Percentiles rank a stretch among this genome's conserved stretches.
These are phyloP conservation scores for Solanum chiquidenum DNA, from an alignment of 257 asterid genomes.

Conservation along the genomic window DNA sequence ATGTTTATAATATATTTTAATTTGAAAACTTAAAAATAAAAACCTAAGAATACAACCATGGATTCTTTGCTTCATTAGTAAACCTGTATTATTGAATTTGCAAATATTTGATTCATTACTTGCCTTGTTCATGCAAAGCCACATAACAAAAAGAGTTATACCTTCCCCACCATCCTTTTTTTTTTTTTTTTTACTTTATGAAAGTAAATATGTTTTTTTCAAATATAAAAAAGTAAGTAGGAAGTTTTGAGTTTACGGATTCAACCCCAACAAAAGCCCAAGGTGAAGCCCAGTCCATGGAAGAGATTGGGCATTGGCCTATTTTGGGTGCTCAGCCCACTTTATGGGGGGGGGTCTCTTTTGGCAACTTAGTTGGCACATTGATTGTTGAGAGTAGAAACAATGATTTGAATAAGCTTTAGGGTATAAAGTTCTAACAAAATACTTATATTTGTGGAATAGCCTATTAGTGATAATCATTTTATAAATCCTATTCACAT, in stretches of 20 bases:
- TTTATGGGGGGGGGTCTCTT: neutral
- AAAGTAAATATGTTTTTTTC: neutral
- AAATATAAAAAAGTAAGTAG: neutral
- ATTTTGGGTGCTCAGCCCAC: neutral
- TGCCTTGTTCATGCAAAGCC: neutral
- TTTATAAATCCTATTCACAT: neutral
- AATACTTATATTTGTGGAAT: neutral
- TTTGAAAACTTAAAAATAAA: neutral
- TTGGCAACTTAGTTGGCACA: neutral
- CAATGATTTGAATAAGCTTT: neutral
- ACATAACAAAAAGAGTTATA: neutral
- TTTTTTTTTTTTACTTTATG: neutral
- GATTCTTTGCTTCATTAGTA: neutral
- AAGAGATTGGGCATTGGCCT: neutral
- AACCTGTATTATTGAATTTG: neutral
- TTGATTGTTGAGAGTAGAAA: neutral
- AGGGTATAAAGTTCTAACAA: neutral
- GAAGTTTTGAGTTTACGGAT: neutral
- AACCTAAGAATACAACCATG: neutral
- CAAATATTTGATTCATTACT: neutral
- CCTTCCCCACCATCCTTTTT: neutral
- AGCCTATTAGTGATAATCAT: neutral
- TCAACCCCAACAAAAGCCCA: neutral
- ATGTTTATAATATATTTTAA: neutral
- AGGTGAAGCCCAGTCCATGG: neutral